Conservation (phyloP, 306 rosid species). For the Hylodesmum podocarpum region DNA sequence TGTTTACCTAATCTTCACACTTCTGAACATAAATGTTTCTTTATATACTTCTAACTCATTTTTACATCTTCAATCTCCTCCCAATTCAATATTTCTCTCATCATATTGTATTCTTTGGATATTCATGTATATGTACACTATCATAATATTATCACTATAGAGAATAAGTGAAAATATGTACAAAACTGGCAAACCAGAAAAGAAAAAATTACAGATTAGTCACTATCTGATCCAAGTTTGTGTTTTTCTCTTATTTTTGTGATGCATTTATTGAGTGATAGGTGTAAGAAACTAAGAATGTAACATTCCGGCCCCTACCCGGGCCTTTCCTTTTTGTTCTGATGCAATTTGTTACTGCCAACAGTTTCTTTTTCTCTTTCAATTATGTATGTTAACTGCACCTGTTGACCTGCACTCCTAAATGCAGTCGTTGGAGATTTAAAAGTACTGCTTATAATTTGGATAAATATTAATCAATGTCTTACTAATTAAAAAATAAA, state of each 20-base stretch:
- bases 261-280: background rate
- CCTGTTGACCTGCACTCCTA: constrained; percentile 30
- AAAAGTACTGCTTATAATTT: background rate
- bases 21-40: background rate
- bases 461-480: too few relatives aligned
- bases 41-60: background rate
- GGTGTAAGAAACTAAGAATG: background rate
- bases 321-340: background rate
- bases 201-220: background rate
- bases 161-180: too few relatives aligned
- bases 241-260: background rate
- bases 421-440: constrained; percentile 26
- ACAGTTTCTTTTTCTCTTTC: background rate
- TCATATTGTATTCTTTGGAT: background rate
- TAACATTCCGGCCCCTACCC: background rate
- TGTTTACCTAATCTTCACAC: background rate
- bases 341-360: background rate
- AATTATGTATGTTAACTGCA: constrained; percentile 15
- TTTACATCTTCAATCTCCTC: background rate
- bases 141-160: too few relatives aligned
- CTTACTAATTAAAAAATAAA: too few relatives aligned
- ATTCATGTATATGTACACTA: background rate
- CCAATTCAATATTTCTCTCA: background rate
- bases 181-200: too few relatives aligned
- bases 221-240: background rate